Percentiles rank a stretch among this genome's conserved stretches.
phyloP scores from a whole-genome alignment of 345 rosid genomes.

The Eutrema heterophyllum region DNA sequence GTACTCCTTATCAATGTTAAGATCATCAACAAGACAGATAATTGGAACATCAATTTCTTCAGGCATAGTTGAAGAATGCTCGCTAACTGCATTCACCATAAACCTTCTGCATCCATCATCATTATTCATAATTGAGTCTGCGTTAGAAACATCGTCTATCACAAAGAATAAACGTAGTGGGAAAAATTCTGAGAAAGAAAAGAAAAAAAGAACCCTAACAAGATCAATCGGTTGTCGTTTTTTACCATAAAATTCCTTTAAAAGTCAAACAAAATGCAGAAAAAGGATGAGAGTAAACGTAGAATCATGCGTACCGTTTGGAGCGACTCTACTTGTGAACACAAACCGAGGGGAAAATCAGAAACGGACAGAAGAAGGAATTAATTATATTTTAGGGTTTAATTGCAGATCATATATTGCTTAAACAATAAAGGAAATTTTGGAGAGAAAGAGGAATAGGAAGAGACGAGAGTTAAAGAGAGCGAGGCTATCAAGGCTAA shows the following conservation, averaged over 20 bases:
- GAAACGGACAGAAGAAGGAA: slow-evolving; percentile 4
- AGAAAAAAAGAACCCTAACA: slow-evolving; percentile 1
- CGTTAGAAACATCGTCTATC: not conserved
- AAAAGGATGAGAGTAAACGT: not conserved
- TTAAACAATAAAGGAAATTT: not conserved
- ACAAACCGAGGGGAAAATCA: not conserved
- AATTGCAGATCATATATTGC: not conserved
- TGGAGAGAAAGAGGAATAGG: not conserved
- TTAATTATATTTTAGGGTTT: slow-evolving; percentile 6
- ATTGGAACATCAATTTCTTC: not conserved
- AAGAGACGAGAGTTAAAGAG: not conserved
- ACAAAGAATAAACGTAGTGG: not conserved
- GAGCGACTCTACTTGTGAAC: slow-evolving; percentile 7
- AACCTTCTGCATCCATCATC: not conserved
- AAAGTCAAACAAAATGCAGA: not conserved
- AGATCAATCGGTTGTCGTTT: not conserved
- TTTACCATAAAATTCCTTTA: not conserved
- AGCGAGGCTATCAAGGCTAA: not conserved
- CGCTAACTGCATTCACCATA: not conserved
- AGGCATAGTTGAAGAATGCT: not conserved
- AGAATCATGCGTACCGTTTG: slow-evolving; percentile 3
- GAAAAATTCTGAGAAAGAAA: not conserved
- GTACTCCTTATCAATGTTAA: slow-evolving; percentile 8
- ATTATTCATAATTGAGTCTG: slow-evolving; percentile 6
- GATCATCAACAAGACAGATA: slow-evolving; percentile 14